Conservation (phyloP, 2,329 filamentous ascomycete species). For the Zopfia rhizophila region DNA sequence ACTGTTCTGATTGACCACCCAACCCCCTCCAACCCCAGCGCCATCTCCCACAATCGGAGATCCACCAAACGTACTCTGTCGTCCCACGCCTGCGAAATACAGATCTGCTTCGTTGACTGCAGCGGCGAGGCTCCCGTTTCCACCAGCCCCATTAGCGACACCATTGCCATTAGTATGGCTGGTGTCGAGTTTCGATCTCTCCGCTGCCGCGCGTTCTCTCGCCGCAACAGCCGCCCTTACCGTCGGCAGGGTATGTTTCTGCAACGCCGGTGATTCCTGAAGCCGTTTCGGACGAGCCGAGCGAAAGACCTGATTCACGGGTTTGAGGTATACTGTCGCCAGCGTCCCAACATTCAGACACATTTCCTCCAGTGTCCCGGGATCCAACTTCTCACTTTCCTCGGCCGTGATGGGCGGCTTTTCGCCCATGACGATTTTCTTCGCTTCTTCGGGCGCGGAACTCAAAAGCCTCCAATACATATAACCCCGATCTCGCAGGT, state of each 20-base stretch:
- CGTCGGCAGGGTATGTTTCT: slow-evolving; percentile 73
- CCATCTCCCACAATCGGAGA: slow-evolving; percentile 44
- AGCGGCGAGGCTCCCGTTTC: slow-evolving; percentile 63
- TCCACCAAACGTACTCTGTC: slow-evolving; percentile 49
- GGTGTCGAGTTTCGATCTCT: slow-evolving; percentile 42
- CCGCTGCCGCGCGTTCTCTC: slow-evolving; percentile 42
- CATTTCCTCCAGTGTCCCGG: slow-evolving; percentile 92
- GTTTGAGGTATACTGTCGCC: slow-evolving; percentile 97
- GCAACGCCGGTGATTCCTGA: slow-evolving; percentile 84
- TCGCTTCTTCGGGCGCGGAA: slow-evolving; percentile 87
- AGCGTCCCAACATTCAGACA: slow-evolving; percentile 95
- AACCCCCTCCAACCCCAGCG: slow-evolving; percentile 38
- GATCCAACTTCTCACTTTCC: slow-evolving; percentile 93
- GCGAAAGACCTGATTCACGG: slow-evolving; percentile 96
- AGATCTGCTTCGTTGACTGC: slow-evolving; percentile 87
- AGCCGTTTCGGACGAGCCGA: slow-evolving; percentile 83
- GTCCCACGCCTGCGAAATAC: slow-evolving; percentile 76
- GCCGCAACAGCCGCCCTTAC: slow-evolving; percentile 58
- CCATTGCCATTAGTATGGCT: slow-evolving; percentile 19
- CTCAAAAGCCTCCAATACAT: slow-evolving; percentile 99
- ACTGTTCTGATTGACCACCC: slow-evolving; percentile 50
- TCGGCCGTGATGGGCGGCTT: slow-evolving; percentile 92
- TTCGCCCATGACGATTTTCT: slow-evolving; percentile 92
- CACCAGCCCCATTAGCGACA: slow-evolving; percentile 37
- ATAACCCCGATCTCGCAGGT: slow-evolving; percentile 93